These are phyloP conservation scores for Papiliotrema terrestris DNA, from an alignment of 1,284 basidiomycete genomes.

Conservation along the genomic window DNA sequence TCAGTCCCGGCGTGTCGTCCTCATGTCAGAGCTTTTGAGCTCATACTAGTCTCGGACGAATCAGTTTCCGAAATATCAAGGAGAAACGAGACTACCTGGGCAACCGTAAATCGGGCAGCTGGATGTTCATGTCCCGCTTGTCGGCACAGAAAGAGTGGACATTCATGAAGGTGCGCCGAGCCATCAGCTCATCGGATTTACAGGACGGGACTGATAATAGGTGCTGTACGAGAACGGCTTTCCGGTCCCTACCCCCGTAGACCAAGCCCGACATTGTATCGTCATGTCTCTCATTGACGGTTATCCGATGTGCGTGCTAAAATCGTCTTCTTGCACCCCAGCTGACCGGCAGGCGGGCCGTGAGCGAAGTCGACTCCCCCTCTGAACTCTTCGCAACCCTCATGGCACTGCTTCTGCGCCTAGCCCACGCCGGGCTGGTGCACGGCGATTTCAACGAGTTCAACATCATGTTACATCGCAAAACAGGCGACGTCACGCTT, in stretches of 20 bases:
- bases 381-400: constrained; percentile 85
- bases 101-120: constrained; percentile 90
- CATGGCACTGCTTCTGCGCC: constrained; percentile 94
- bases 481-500: constrained; percentile 77
- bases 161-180: constrained; percentile 81
- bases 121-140: constrained; percentile 99
- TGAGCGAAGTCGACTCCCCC: constrained; percentile 75
- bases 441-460: constrained; percentile 99
- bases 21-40: not conserved
- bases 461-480: constrained; percentile 87
- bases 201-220: constrained; percentile 49
- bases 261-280: constrained; percentile 90
- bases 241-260: constrained; percentile 88
- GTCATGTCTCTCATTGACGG: constrained; percentile 95
- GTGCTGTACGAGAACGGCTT: constrained; percentile 90
- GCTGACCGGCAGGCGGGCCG: constrained; percentile 62
- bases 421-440: constrained; percentile 88
- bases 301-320: constrained; percentile 73
- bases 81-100: constrained; percentile 95
- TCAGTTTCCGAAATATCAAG: constrained; percentile 96
- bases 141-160: constrained; percentile 97
- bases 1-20: constrained; percentile 35
- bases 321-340: not conserved
- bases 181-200: not conserved
- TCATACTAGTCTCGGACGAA: constrained; percentile 64